Evolutionary conservation across 495 filamentous ascomycete species (phyloP).

Genomic region (Penicillium roqueforti): DNA sequence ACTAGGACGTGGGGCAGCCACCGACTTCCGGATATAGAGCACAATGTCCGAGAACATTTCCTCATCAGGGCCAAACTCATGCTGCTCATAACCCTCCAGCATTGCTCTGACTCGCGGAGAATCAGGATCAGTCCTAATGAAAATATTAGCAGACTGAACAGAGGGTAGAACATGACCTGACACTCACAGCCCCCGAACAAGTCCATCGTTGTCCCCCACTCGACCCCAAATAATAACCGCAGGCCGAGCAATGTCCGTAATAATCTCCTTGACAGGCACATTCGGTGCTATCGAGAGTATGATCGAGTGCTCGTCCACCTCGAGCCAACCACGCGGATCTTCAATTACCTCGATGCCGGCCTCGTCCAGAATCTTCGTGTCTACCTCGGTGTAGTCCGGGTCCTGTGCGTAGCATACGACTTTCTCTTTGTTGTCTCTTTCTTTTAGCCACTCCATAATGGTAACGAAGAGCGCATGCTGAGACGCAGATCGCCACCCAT

Average conservation of each 20-base stretch:
- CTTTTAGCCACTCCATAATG: constrained; percentile 12
- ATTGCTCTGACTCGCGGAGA: constrained; percentile 14
- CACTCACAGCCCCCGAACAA: constrained; percentile 6
- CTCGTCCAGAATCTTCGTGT: constrained; percentile 36
- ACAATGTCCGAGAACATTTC: constrained; percentile 8
- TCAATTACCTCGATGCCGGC: constrained; percentile 22
- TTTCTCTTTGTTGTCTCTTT: background rate
- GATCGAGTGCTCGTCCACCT: constrained; percentile 27
- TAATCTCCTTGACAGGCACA: constrained; percentile 30
- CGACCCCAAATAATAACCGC: constrained; percentile 30
- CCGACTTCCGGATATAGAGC: constrained; percentile 13
- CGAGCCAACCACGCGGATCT: constrained; percentile 32
- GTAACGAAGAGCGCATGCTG: constrained; percentile 17
- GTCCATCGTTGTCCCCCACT: constrained; percentile 1
- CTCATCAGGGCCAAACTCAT: constrained; percentile 11
- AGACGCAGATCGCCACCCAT: background rate
- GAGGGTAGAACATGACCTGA: background rate
- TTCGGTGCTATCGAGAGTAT: constrained; percentile 27
- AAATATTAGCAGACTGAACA: background rate
- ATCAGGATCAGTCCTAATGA: constrained; percentile 9
- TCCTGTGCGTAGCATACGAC: constrained; percentile 27
- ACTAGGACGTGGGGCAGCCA: background rate
- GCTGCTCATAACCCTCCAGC: constrained; percentile 15
- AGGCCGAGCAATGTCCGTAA: constrained; percentile 31
- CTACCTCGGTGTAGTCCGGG: constrained; percentile 18